A percentile compares a stretch with the other conserved stretches of the same genome.
Evolutionary conservation across 2,329 filamentous ascomycete genomes (phyloP).

Genomic region (Coniochaeta hoffmannii): DNA sequence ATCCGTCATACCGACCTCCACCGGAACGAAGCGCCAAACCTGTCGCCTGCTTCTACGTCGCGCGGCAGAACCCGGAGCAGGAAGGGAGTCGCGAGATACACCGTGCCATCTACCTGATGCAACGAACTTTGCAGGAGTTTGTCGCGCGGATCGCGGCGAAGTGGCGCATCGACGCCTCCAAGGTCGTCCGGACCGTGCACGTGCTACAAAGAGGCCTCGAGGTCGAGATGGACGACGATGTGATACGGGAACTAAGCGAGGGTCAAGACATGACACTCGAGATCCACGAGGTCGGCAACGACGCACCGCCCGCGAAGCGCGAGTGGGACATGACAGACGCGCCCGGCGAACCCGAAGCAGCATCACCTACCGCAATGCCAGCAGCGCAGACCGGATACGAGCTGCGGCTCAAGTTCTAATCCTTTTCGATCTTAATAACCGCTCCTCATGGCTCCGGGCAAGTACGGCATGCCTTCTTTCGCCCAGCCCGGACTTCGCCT

Average conservation of each 20-base stretch:
- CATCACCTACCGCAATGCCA: slow-evolving; percentile 18
- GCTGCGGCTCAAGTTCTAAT: slow-evolving; percentile 39
- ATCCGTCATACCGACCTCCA: slow-evolving; percentile 74
- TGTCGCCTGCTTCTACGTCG: slow-evolving; percentile 84
- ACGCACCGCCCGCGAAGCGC: slow-evolving; percentile 34
- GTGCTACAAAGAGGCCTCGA: slow-evolving; percentile 68
- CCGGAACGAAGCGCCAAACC: slow-evolving; percentile 61
- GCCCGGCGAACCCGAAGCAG: slow-evolving; percentile 26
- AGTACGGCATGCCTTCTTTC: neutral
- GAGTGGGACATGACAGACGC: slow-evolving; percentile 58
- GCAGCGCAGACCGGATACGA: slow-evolving; percentile 27
- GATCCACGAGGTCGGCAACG: slow-evolving; percentile 37
- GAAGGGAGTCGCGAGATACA: slow-evolving; percentile 56
- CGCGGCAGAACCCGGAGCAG: slow-evolving; percentile 41
- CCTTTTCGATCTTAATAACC: neutral
- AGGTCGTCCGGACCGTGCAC: slow-evolving; percentile 64
- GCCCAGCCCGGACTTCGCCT: neutral
- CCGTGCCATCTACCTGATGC: slow-evolving; percentile 76
- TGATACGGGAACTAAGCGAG: slow-evolving; percentile 75
- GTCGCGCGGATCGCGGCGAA: slow-evolving; percentile 67
- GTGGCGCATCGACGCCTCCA: slow-evolving; percentile 68
- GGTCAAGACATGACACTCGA: slow-evolving; percentile 87
- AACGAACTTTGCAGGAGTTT: slow-evolving; percentile 69
- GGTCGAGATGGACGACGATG: slow-evolving; percentile 85
- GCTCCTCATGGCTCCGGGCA: neutral